Base-by-base conservation (phyloP, 2,329 filamentous ascomycete species). In the Talaromyces sp. region DNA sequence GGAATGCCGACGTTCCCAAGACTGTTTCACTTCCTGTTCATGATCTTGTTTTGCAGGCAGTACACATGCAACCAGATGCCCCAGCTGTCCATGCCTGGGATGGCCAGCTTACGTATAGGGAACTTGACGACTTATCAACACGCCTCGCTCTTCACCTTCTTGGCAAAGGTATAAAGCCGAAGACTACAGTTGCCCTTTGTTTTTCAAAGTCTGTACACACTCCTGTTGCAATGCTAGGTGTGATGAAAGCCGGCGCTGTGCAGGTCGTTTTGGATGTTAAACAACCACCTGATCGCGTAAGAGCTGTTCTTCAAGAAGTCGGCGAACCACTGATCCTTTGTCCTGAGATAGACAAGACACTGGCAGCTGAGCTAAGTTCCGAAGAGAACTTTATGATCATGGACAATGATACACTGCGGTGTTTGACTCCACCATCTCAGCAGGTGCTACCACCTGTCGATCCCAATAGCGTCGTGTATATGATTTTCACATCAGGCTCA, bases 401-500 rank as follows among this genome's bases (percentile, higher is more conserved):
- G 25, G 47, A 28, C 22, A 52, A 52, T 27, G 47, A 27, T 6
- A 52, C 15, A 17, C 13, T 28, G 47, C 22, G 19, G 13, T 52
- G 13, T 52, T 10, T 52, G 47, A 15, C 47, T 13, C 47, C 47
- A 9, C 6, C 15, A 8, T 28, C 15, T 28, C 8, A 8, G 4
- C 47, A 28, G 13, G n/a, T 52, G 5, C 47, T 52, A 28, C 47
- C 47, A 25, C 13, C 3, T n/a, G 39, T 33, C 9, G 33, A 57
- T 17, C 27, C 55, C 4, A 30, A 49, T 10, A 27, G 36, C 36
- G 19, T 49, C 32, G 57, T 49, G 13, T 58, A 32, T 39, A 47
- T 58, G 33, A 28, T 96, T 85, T 97, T 96, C 72, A 96, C 93
- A 0, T 96, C 91, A 54, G 92, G 92, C 2, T 96, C 91, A 3